Conservation (phyloP, 176 grass and related monocot genomes). For the Oryza meyeriana region DNA sequence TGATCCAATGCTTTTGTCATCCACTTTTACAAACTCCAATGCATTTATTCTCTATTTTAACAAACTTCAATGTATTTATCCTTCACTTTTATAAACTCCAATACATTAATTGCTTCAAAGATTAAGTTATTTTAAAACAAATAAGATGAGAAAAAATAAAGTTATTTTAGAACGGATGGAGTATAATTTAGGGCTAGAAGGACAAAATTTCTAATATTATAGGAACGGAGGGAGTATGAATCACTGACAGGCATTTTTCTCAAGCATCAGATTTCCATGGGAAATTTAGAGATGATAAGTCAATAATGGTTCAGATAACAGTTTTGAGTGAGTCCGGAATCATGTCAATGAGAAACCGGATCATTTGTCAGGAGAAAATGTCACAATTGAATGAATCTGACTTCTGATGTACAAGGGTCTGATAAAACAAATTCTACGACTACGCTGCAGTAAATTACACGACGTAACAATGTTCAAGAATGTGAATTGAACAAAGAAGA, state of each 20-base stretch:
- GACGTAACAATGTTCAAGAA: slow-evolving; percentile 35
- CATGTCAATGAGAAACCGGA: background rate
- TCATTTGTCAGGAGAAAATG: slow-evolving; percentile 2
- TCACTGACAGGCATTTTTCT: background rate
- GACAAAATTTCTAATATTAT: too few relatives aligned
- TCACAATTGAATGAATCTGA: slow-evolving; percentile 70
- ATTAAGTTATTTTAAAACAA: too few relatives aligned
- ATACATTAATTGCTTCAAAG: too few relatives aligned
- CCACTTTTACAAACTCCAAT: too few relatives aligned
- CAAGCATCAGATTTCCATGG: background rate
- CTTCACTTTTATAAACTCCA: too few relatives aligned
- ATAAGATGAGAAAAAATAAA: too few relatives aligned
- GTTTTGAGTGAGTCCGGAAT: background rate
- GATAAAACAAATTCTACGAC: slow-evolving; percentile 39
- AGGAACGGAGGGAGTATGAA: too few relatives aligned
- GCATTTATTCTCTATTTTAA: too few relatives aligned
- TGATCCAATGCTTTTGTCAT: too few relatives aligned
- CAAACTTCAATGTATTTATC: too few relatives aligned
- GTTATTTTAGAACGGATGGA: too few relatives aligned
- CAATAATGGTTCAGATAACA: background rate
- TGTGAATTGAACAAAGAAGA: slow-evolving; percentile 47
- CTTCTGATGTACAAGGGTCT: slow-evolving; percentile 49
- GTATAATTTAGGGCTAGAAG: too few relatives aligned
- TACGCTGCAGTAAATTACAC: slow-evolving; percentile 54
- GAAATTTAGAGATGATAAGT: background rate